Base-by-base conservation (phyloP, 2,329 filamentous ascomycete species). In the Epichloe elymi region DNA sequence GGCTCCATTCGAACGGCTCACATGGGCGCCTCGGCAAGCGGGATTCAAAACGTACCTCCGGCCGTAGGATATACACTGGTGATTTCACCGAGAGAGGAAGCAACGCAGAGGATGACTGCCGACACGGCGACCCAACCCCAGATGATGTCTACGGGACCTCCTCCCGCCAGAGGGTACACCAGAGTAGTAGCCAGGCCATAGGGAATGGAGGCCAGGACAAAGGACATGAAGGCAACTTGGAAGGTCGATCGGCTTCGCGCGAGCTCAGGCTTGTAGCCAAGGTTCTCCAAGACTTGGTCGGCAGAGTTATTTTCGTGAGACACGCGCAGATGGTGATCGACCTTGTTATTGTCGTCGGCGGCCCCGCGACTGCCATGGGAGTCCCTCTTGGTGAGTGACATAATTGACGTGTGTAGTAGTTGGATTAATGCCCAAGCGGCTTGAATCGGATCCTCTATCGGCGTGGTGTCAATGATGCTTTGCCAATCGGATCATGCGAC, bases 21-120 rank as follows among this genome's bases (percentile, higher is more conserved):
- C 14, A 38, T 0, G 36, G 12, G 12, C 36, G 36, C 15, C 15
- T 38, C 14, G 15, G 6, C 19, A 38, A 15, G 14, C 10, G n/a
- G 11, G n/a, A 35, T 11, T 20, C 14, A 20, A 20, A 33, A 59
- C 59, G 57, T 66, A 63, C 84, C 85, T 60, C 84, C 84, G 48
- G 82, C 81, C n/a, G 83, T 88, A 20, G 85, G 85, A 60, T 85
- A 88, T 39, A 86, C 80, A 58, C 80, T 84, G 53, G 83, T 86
- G 61, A 88, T 85, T 68, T 88, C 85, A 56, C 81, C 82, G 33
- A 88, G 74, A 19, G 82, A 86, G 3, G 77, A 70, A 33, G 85
- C 84, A 35, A 88, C 82, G 63, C 82, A 85, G 58, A 85, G 65
- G 58, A 86, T 83, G 64, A 87, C 84, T 52, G 76, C 56, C n/a